Percentiles rank a stretch among this genome's conserved stretches.
These are phyloP conservation scores for Paramecium primaurelia DNA, from an alignment of 73 alveolate genomes.

Conservation along the genomic window DNA sequence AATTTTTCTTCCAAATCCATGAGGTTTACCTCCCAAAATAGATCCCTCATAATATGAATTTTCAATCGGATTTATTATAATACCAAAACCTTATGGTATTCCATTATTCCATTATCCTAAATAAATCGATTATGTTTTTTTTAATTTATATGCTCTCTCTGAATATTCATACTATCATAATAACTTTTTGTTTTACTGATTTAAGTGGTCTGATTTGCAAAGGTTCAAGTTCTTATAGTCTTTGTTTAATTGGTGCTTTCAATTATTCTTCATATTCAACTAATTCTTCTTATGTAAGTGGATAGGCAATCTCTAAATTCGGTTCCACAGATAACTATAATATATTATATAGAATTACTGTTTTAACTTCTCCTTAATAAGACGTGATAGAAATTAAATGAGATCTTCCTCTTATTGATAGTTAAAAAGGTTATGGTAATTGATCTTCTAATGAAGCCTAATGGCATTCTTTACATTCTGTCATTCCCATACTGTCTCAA, in stretches of 20 bases:
- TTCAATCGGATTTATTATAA: background rate
- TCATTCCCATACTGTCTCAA: background rate
- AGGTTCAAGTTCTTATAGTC: background rate
- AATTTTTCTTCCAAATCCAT: constrained; percentile 1
- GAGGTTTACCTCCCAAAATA: background rate
- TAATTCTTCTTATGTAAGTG: background rate
- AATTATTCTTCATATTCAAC: background rate
- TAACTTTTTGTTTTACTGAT: background rate
- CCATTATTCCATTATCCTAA: constrained; percentile 27
- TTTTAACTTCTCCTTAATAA: background rate
- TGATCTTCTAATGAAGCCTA: background rate
- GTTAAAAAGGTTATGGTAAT: background rate
- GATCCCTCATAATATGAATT: constrained; percentile 7
- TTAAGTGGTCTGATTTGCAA: background rate
- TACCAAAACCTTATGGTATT: background rate
- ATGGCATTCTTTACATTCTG: background rate
- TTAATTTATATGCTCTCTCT: background rate
- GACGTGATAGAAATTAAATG: background rate
- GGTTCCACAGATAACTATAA: background rate
- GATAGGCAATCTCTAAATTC: background rate
- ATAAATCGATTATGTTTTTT: background rate
- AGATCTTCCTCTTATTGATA: background rate
- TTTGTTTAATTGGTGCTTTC: background rate
- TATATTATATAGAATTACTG: background rate
- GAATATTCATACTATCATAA: background rate